These are phyloP conservation scores for Heterobasidion irregulare DNA, from an alignment of 1,284 basidiomycete genomes.

Conservation along the genomic window DNA sequence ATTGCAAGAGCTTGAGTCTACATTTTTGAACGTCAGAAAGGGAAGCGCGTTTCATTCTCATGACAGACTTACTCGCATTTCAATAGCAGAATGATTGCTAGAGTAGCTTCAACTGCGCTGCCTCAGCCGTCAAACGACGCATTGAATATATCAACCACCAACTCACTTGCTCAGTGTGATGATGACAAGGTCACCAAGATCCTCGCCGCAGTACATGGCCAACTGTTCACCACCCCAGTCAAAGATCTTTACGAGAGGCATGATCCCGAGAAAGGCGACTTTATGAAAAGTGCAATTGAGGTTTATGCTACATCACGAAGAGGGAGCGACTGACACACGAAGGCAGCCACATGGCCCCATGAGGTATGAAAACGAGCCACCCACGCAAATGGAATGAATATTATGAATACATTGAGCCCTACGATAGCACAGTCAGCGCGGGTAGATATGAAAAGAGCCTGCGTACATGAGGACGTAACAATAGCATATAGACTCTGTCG, in stretches of 20 bases:
- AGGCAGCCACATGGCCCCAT: conserved; percentile 14
- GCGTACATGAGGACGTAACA: conserved; percentile 44
- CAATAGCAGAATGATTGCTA: conserved; percentile 55
- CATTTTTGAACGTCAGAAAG: conserved; percentile 13
- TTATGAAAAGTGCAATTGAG: background rate
- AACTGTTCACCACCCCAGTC: conserved; percentile 55
- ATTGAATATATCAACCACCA: background rate
- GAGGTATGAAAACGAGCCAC: conserved; percentile 36
- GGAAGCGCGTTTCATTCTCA: background rate
- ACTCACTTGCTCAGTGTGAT: conserved; percentile 33
- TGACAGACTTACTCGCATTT: conserved; percentile 52
- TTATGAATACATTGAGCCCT: conserved; percentile 56
- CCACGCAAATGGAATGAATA: conserved; percentile 62
- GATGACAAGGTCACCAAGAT: conserved; percentile 44
- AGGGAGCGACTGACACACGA: conserved; percentile 9
- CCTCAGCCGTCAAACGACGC: background rate
- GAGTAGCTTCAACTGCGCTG: conserved; percentile 47
- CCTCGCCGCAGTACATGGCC: conserved; percentile 43
- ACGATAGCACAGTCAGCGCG: background rate
- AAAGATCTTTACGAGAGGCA: conserved; percentile 43
- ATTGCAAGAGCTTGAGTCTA: conserved; percentile 47
- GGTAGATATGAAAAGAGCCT: background rate
- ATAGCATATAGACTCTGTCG: conserved; percentile 37
- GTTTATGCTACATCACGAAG: background rate
- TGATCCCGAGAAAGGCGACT: conserved; percentile 43